Conservation (phyloP, 495 filamentous ascomycete genomes). For the Extremus antarcticus region DNA sequence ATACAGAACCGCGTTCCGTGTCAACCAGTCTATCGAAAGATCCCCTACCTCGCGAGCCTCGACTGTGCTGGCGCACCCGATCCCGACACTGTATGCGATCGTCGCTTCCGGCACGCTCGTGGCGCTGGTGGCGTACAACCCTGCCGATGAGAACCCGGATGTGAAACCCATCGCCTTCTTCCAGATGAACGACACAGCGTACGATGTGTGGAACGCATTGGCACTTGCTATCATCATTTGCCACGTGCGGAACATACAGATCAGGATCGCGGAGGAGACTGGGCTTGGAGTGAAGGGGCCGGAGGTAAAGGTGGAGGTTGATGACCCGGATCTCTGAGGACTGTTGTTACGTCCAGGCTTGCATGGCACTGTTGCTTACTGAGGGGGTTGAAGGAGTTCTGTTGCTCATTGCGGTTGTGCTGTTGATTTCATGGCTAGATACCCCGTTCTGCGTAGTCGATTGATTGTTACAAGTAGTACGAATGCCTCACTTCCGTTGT, state of each 20-base stretch:
- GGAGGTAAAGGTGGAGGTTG: constrained; percentile 4
- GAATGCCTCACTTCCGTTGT: too few species aligned
- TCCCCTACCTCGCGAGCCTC: not conserved
- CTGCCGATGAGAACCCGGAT: constrained; percentile 2
- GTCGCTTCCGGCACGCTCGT: constrained; percentile 25
- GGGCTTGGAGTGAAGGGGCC: constrained; percentile 4
- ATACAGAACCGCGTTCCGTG: constrained; percentile 21
- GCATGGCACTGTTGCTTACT: too few species aligned
- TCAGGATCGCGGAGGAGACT: constrained; percentile 13
- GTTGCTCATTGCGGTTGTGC: too few species aligned
- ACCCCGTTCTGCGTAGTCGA: too few species aligned
- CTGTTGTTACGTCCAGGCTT: too few species aligned
- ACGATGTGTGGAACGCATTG: constrained; percentile 32
- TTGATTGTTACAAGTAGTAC: too few species aligned
- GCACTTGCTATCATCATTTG: constrained; percentile 29
- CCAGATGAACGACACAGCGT: constrained; percentile 22
- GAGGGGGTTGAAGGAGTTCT: too few species aligned
- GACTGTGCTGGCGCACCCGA: constrained; percentile 10
- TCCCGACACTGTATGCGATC: constrained; percentile 30
- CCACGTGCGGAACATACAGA: constrained; percentile 24
- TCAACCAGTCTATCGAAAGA: constrained; percentile 14
- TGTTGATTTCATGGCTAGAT: too few species aligned
- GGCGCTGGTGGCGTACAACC: constrained; percentile 24
- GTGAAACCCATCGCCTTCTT: constrained; percentile 26
- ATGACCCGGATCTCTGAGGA: constrained; percentile 10